A percentile compares a stretch with the other conserved stretches of the same genome.
Evolutionary conservation across 441 rosid genomes (phyloP).

Genomic region (Bruguiera hainesii): DNA sequence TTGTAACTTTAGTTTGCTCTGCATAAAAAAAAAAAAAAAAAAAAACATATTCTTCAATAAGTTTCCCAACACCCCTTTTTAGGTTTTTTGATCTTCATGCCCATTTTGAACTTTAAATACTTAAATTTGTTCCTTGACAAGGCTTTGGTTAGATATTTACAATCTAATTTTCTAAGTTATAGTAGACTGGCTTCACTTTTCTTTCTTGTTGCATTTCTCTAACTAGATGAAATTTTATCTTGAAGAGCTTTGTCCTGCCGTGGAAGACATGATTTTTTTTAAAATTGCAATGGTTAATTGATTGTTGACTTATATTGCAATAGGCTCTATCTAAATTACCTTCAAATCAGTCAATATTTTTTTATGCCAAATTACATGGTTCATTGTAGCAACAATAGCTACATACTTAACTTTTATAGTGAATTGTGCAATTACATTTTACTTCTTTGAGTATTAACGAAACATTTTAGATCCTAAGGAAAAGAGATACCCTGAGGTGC

Average conservation of each 20-base stretch:
- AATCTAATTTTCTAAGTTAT: no score
- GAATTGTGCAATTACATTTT: not conserved
- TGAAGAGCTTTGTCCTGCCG: conserved; percentile 2
- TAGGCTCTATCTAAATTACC: not conserved
- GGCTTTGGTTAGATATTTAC: no score
- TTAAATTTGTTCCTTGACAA: no score
- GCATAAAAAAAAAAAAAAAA: no score
- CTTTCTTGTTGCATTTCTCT: no score
- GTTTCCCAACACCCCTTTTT: no score
- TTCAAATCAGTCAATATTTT: not conserved
- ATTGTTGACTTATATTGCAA: not conserved
- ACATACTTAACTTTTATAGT: not conserved
- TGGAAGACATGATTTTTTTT: not conserved
- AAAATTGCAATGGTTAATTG: not conserved
- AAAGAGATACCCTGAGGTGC: not conserved
- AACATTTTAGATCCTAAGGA: not conserved
- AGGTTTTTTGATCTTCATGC: no score
- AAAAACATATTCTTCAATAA: no score
- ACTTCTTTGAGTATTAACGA: not conserved
- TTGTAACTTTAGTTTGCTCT: no score
- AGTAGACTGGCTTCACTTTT: no score
- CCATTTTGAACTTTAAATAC: no score
- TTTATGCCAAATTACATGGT: not conserved
- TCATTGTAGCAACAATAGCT: not conserved
- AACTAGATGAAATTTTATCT: not conserved